phyloP scores from a whole-genome alignment of 2,329 filamentous ascomycete genomes.

The Phialemoniopsis sp. region DNA sequence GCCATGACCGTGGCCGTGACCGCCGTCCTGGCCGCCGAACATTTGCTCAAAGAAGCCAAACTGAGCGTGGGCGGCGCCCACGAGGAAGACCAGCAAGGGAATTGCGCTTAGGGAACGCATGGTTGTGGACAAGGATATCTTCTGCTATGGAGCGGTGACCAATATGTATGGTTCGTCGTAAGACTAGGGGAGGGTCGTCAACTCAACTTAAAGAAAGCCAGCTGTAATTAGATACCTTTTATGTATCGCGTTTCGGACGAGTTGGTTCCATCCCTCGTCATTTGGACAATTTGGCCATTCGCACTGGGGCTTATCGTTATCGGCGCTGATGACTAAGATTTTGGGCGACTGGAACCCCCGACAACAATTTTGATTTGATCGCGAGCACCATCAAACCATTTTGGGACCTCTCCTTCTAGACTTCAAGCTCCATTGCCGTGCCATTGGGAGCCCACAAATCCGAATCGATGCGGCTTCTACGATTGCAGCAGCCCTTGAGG shows the following conservation, averaged over 20 bases:
- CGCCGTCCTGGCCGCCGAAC: constrained; percentile 63
- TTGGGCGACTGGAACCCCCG: no score
- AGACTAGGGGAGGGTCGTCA: no score
- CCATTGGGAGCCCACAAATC: constrained; percentile 5
- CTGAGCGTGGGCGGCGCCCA: constrained; percentile 66
- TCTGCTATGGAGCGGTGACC: no score
- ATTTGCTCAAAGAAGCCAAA: constrained; percentile 99
- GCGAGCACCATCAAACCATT: background rate
- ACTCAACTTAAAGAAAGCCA: no score
- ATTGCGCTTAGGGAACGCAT: constrained; percentile 24
- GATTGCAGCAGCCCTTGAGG: constrained; percentile 40
- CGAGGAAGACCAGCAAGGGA: constrained; percentile 49
- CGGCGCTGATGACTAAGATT: constrained; percentile 4
- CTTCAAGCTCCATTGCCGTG: background rate
- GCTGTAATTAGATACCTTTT: no score
- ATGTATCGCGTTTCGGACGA: no score
- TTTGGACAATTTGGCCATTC: no score
- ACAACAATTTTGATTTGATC: background rate
- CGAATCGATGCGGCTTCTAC: constrained; percentile 37
- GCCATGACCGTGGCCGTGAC: constrained; percentile 32
- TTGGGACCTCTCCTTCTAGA: background rate
- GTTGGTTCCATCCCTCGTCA: no score
- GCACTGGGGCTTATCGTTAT: constrained; percentile 6
- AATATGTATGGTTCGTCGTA: no score
- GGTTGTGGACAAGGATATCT: constrained; percentile 8